Evolutionary conservation across 2,329 filamentous ascomycete genomes (phyloP).

Genomic region (Immersiporthe knoxdaviesiana): DNA sequence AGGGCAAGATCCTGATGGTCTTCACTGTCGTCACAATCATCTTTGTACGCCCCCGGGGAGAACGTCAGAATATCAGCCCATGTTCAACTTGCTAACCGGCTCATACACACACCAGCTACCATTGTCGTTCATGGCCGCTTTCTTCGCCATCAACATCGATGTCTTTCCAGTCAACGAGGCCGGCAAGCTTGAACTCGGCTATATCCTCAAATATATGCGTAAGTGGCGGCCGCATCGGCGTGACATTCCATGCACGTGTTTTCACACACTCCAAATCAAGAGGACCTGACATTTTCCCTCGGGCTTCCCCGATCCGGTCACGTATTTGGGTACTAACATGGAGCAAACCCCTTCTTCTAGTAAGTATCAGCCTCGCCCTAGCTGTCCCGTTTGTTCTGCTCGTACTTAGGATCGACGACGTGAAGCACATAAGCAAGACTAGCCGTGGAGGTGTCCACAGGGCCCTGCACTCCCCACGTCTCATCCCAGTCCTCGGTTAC

Average conservation of each 20-base stretch:
- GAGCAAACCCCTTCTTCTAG: neutral
- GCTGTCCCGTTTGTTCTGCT: neutral
- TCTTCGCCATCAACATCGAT: constrained; percentile 5
- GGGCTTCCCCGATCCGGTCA: neutral
- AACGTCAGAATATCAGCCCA: no score
- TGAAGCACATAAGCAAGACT: neutral
- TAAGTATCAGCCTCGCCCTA: neutral
- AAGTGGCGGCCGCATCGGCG: neutral
- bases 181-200: neutral
- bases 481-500: neutral
- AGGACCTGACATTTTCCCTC: no score
- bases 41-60: neutral
- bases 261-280: no score
- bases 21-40: constrained; percentile 3
- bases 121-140: neutral
- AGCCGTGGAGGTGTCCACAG: neutral
- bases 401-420: neutral
- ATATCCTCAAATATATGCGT: neutral
- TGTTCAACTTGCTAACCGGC: neutral
- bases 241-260: neutral
- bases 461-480: neutral
- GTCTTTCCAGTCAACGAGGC: neutral
- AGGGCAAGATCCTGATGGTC: neutral
- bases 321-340: neutral
- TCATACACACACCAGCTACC: constrained; percentile 1